Evolutionary conservation across 805 yeast species (phyloP).

Genomic region (Candida sithepensis): DNA sequence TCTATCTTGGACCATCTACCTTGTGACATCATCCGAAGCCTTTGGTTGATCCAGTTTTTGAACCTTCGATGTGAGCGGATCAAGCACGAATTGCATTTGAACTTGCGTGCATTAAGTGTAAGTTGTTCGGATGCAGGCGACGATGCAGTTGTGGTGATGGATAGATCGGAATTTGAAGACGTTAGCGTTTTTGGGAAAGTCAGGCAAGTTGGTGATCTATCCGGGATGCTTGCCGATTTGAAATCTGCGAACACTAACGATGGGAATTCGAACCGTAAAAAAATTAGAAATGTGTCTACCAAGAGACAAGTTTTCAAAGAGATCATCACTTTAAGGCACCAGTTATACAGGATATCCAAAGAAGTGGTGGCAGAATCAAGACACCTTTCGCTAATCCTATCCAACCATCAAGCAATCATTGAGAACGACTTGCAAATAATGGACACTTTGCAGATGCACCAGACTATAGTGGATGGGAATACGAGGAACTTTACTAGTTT

Average conservation of each 20-base stretch:
- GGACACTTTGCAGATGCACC: slow-evolving; percentile 17
- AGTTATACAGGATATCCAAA: slow-evolving; percentile 17
- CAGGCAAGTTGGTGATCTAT: background rate
- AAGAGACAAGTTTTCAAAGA: background rate
- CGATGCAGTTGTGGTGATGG: background rate
- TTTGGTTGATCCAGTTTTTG: slow-evolving; percentile 35
- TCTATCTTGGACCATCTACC: slow-evolving; percentile 37
- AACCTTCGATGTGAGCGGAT: slow-evolving; percentile 22
- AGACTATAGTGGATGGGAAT: slow-evolving; percentile 5
- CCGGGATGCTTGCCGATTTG: background rate
- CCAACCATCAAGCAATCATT: slow-evolving; percentile 21
- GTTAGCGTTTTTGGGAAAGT: background rate
- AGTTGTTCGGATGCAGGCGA: background rate
- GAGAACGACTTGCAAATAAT: slow-evolving; percentile 24
- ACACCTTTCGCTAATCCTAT: slow-evolving; percentile 17
- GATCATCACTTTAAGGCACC: background rate
- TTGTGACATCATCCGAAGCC: slow-evolving; percentile 34
- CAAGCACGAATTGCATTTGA: slow-evolving; percentile 8
- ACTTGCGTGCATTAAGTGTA: background rate
- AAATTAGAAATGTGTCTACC: background rate
- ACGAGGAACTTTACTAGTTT: slow-evolving; percentile 24
- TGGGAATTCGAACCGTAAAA: no score
- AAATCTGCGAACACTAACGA: background rate
- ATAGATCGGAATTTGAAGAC: background rate
- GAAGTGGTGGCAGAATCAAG: slow-evolving; percentile 27